Conservation (phyloP, 2,329 filamentous ascomycete species). For the Coniella vitis region DNA sequence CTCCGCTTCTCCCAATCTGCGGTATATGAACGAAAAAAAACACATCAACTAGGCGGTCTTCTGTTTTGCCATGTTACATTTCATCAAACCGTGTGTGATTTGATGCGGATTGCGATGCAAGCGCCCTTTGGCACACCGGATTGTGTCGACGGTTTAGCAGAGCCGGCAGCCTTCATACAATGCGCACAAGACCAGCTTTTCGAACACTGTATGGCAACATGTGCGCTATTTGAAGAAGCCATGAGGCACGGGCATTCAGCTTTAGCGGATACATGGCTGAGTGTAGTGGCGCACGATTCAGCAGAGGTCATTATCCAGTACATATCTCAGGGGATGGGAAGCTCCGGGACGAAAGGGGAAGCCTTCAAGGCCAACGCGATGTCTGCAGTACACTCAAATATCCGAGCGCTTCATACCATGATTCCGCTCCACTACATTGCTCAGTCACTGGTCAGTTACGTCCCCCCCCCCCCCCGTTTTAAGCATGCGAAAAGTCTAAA, state of each 20-base stretch:
- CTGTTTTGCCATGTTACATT: conserved; percentile 16
- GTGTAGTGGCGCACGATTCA: conserved; percentile 14
- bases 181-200: conserved; percentile 20
- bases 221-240: conserved; percentile 20
- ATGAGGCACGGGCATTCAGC: conserved; percentile 9
- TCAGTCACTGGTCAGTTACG: conserved; percentile 9
- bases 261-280: conserved; percentile 15
- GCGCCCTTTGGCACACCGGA: conserved; percentile 4
- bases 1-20: conserved; percentile 12
- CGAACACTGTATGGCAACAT: conserved; percentile 21
- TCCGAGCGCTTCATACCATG: conserved; percentile 15
- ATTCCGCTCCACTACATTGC: conserved; percentile 12
- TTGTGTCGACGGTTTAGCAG: conserved; percentile 13
- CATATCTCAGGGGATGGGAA: neutral
- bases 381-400: conserved; percentile 8
- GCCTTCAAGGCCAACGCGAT: conserved; percentile 3
- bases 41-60: conserved; percentile 15
- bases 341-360: neutral
- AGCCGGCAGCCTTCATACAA: conserved; percentile 17
- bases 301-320: conserved; percentile 13
- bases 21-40: conserved; percentile 14
- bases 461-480: neutral
- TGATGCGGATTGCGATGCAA: conserved; percentile 9
- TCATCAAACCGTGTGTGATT: conserved; percentile 17
- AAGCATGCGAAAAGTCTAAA: too few relatives aligned